Base-by-base conservation (phyloP, 768 basidiomycete species). In the Tephrocybe sp. region DNA sequence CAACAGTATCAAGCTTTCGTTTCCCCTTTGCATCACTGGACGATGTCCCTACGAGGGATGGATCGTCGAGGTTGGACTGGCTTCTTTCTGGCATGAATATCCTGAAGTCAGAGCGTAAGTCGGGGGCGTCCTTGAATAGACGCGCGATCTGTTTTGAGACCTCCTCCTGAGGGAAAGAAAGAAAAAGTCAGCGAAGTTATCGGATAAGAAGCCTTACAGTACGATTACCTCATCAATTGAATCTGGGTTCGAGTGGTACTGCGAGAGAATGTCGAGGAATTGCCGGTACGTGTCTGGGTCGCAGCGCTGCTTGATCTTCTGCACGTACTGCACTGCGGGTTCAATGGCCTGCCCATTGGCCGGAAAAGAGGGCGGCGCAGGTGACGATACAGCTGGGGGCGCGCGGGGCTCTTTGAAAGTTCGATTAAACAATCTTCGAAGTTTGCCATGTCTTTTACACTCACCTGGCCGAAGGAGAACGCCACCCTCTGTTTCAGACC, bases 241-340 rank as follows among this genome's bases (percentile, higher is more conserved):
- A 51, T 85, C 79, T 11, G 87, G 71, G 57, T 75, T 71, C 54
- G 79, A 72, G 47, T 86, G 80, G 62, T 84, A 83, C 35, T 78
- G 71, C 7, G 83, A 80, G 2, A 93, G 69, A 45, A 92, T 86
- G 58, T 88, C 87, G 21, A 92, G 67, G 60, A 92, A 92, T 56
- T 83, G 80, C 46, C 81, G 79, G 56, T 92, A 92, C 4, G 89
- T 93, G 13, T 93, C 92, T 0, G 91, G 81, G 54, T 96, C 90
- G 68, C 92, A 97, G 13, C 93, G 84, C 51, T 88, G 86, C 67
- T 97, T 98, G 69, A 98, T 97, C 70, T 93, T 93, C 69, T 95
- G 93, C 26, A 99, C 93, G 58, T 96, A 98, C 60, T 92, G 84
- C 49, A 98, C 86, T 0, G 97, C 97, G 15, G 83, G 86, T 57